Percentiles rank a stretch among this genome's conserved stretches.
Evolutionary conservation across 371 early-diverging fungal species (phyloP).

Genomic region (Rhizopus microsporus): DNA sequence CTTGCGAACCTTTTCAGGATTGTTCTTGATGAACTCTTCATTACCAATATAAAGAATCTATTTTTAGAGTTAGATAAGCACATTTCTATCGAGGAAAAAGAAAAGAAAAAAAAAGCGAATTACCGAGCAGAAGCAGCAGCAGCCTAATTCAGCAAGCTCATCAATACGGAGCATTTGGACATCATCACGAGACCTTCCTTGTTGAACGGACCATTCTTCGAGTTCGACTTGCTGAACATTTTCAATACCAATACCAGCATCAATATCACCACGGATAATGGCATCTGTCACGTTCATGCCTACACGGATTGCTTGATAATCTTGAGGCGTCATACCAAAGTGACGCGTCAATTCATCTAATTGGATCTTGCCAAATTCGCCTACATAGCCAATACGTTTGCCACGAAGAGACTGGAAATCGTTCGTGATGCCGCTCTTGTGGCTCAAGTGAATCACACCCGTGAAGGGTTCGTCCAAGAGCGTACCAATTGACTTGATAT

Average conservation of each 20-base stretch:
- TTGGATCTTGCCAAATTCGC: slow-evolving; percentile 70
- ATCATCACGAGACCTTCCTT: slow-evolving; percentile 54
- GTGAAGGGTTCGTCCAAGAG: slow-evolving; percentile 70
- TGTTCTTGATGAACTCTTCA: slow-evolving; percentile 55
- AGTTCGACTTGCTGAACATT: slow-evolving; percentile 70
- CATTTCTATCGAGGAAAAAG: background rate
- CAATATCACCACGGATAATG: slow-evolving; percentile 61
- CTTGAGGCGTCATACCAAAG: slow-evolving; percentile 61
- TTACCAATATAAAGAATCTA: slow-evolving; percentile 70
- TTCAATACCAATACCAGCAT: slow-evolving; percentile 75
- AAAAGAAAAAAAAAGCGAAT: background rate
- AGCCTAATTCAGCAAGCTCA: slow-evolving; percentile 65
- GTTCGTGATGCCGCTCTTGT: slow-evolving; percentile 56
- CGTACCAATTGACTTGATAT: slow-evolving; percentile 67
- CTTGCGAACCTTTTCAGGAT: slow-evolving; percentile 60
- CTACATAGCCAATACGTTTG: slow-evolving; percentile 67
- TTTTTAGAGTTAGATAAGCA: background rate
- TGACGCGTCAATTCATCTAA: slow-evolving; percentile 63
- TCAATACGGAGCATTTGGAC: slow-evolving; percentile 71
- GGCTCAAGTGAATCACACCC: slow-evolving; percentile 61
- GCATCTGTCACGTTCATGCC: slow-evolving; percentile 71
- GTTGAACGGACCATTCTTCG: slow-evolving; percentile 63
- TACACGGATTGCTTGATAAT: slow-evolving; percentile 65
- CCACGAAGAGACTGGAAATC: slow-evolving; percentile 59
- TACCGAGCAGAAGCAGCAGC: slow-evolving; percentile 72